A percentile compares a stretch with the other conserved stretches of the same genome.
Conservation (phyloP, 352 stramenopile genomes). For the Elongisporangium senticosum region DNA sequence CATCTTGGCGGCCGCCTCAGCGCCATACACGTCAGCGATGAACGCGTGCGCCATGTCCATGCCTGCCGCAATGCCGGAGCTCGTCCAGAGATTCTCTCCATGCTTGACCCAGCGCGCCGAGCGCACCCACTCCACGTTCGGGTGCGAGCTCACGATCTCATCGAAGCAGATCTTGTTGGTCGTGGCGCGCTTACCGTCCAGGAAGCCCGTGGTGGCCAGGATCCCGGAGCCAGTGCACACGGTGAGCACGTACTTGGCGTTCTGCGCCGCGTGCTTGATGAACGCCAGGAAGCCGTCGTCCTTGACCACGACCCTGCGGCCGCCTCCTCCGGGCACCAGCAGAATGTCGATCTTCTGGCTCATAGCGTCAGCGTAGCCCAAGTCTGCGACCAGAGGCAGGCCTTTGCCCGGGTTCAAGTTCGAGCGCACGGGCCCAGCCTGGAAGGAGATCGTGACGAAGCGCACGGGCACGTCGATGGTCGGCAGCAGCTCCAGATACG, state of each 20-base stretch:
- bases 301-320: conserved; percentile 23
- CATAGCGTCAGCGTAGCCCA: conserved; percentile 19
- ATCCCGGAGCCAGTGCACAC: conserved; percentile 52
- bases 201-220: conserved; percentile 31
- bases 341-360: conserved; percentile 35
- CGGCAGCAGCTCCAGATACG: conserved; percentile 54
- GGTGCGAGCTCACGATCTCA: conserved; percentile 20
- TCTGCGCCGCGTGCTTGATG: conserved; percentile 19
- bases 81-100: conserved; percentile 48
- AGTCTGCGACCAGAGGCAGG: conserved; percentile 30
- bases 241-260: conserved; percentile 32
- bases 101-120: conserved; percentile 60
- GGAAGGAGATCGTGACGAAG: conserved; percentile 44
- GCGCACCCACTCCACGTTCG: conserved; percentile 40
- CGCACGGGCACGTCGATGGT: conserved; percentile 32
- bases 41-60: conserved; percentile 63
- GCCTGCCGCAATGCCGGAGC: conserved; percentile 50
- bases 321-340: conserved; percentile 30
- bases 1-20: conserved; percentile 21
- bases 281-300: conserved; percentile 36
- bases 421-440: conserved; percentile 24
- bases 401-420: conserved; percentile 21
- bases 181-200: conserved; percentile 42
- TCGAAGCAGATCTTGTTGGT: conserved; percentile 60
- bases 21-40: conserved; percentile 20